Base-by-base conservation (phyloP, 768 basidiomycete genomes). In the Dendrothele bispora region DNA sequence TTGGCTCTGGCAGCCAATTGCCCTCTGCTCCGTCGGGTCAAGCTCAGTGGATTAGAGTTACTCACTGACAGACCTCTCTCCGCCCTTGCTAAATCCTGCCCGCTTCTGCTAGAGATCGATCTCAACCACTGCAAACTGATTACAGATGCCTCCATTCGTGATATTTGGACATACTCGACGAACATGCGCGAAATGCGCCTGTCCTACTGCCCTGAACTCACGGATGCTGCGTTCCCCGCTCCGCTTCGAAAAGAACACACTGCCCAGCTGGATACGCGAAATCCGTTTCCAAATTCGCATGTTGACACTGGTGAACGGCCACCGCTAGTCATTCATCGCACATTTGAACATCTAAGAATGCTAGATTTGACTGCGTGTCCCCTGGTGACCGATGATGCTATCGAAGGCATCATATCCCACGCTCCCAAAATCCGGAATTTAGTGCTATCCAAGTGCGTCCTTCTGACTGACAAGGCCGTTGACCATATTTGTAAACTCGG, bases 181-280 rank as follows among this genome's bases (percentile, higher is more conserved):
- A 82, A 92, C 59, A 88, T 99, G 76, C 87, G 95, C 43, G 97
- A 99, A 67, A 80, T 99, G 71, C 81, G 87, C 36, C 76, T 98
- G 36, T 86, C 88, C 7, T 82, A 87, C 45, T 94, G 92, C 62
- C 66, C 71, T 6, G 75, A 83, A 48, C 72, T 98, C 54, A 91
- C 89, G 14, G 91, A 94, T 61, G 71, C 80, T 17, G 94, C 85
- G 1, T 95, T 98, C 74, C 94, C 95, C 5, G 78, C 86, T 42
- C 77, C 86, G 6, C 69, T 79, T 35, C 74, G 71, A 55, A 50
- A 64, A 7, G 72, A 74, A 43, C 53, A 46, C 2, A 34, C 52
- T 24, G 38, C 52, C 48, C 39, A 62, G 30, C 61, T 57, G 10
- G 69, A 68, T 36, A 50, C 58, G 57, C 67, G 71, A 45, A 71